phyloP scores from a whole-genome alignment of 805 yeast species.

The Cyberlindnera mississippiensis region DNA sequence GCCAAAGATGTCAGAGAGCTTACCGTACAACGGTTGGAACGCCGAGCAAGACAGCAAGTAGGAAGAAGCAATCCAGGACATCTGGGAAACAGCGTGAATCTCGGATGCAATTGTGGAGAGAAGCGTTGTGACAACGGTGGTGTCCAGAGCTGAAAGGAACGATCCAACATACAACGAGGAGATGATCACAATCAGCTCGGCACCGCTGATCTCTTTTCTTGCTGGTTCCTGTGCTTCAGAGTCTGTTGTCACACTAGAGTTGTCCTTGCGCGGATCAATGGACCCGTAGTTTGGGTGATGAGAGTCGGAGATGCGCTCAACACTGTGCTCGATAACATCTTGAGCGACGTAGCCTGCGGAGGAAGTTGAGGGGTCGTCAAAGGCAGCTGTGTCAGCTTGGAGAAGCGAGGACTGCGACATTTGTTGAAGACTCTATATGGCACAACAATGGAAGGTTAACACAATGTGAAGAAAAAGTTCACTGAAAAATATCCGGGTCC shows the following conservation, averaged over 20 bases:
- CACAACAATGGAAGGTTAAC: too few relatives aligned
- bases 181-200: slow-evolving; percentile 25
- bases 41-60: slow-evolving; percentile 61
- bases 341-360: slow-evolving; percentile 19
- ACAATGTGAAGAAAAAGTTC: too few relatives aligned
- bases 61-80: slow-evolving; percentile 67
- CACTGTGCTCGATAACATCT: slow-evolving; percentile 14
- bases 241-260: slow-evolving; percentile 1
- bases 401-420: slow-evolving; percentile 14
- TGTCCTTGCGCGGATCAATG: slow-evolving; percentile 2
- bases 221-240: slow-evolving; percentile 5
- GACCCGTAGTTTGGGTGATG: slow-evolving; percentile 17
- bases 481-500: too few relatives aligned
- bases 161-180: slow-evolving; percentile 38
- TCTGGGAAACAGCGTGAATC: slow-evolving; percentile 53
- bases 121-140: slow-evolving; percentile 61
- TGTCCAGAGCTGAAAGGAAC: slow-evolving; percentile 58
- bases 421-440: too few relatives aligned
- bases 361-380: slow-evolving; percentile 17
- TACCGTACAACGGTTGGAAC: slow-evolving; percentile 64
- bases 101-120: slow-evolving; percentile 63
- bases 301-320: slow-evolving; percentile 12
- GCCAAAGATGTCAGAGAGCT: slow-evolving; percentile 62
- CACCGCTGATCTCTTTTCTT: slow-evolving; percentile 3
- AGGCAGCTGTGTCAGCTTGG: slow-evolving; percentile 16